Base-by-base conservation (phyloP, 441 rosid genomes). In the Pelargonium myrrhifolium region DNA sequence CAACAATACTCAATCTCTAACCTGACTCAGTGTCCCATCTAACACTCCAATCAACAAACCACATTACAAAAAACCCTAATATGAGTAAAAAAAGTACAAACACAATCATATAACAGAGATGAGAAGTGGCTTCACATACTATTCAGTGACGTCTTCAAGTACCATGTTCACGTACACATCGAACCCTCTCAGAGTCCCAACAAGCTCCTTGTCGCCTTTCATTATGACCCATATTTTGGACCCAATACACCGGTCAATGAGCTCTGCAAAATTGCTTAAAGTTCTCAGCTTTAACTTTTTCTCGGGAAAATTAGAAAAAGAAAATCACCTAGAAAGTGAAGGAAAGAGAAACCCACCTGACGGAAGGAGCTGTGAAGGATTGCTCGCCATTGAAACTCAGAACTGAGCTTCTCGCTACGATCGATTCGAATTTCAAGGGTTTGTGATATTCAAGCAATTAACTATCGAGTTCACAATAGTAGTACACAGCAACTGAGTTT, bases 151-250 rank as follows among this genome's bases (percentile, higher is more conserved):
- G 72, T 93, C 99, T 74, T 93, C 96, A 9, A 93, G 99, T 64
- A 93, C 97, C 99, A 93, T 91, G 75, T 88, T 93, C 72, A 91
- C 97, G 26, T 93, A 87, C 66, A 93, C 95, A 71, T 93, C 97
- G 40, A 93, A 89, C 6, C 97, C 99, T 71, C 81, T 75, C 12
- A 93, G 89, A 69, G 89, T 87, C 39, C 97, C 96, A 0, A 91
- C 97, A 14, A 93, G 97, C 84, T 93, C 99, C 81, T 93, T 91
- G 79, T 93, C 99, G 65, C 99, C 99, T 81, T 91, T 91, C 99
- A 93, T 89, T 56, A 93, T 89, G 62, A 93, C 96, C 98, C 96
- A 85, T 65, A 93, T 90, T 82, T 85, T 93, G 15, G 95, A 93
- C 21, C 97, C 98, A 66, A 90, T 82, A 80, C 98, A 93, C 75